Evolutionary conservation across 2,329 filamentous ascomycete genomes (phyloP).

Genomic region (Drechslera avenae): DNA sequence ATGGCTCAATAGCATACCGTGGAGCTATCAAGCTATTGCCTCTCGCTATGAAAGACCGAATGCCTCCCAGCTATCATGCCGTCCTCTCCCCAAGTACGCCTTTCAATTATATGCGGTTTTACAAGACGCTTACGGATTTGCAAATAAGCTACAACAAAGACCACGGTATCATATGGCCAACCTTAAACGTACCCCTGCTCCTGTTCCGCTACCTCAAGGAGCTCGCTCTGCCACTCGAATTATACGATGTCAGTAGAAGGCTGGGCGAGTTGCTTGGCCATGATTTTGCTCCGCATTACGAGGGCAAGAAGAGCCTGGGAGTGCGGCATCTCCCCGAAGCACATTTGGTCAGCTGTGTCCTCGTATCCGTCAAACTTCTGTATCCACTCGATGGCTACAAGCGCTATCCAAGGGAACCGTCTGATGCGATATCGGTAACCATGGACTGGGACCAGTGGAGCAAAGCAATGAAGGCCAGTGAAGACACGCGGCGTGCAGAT

Average conservation of each 20-base stretch:
- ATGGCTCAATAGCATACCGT: conserved; percentile 73
- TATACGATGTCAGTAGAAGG: conserved; percentile 64
- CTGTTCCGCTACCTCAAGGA: conserved; percentile 72
- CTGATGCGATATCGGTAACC: conserved; percentile 63
- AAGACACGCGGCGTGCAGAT: conserved; percentile 35
- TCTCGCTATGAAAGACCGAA: conserved; percentile 66
- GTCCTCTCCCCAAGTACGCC: conserved; percentile 61
- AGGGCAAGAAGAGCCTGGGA: conserved; percentile 23
- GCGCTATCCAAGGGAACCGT: conserved; percentile 56
- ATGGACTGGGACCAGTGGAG: conserved; percentile 78
- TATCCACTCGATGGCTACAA: conserved; percentile 72
- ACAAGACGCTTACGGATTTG: conserved; percentile 66
- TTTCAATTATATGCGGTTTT: conserved; percentile 63
- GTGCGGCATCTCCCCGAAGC: conserved; percentile 66
- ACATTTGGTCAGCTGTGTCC: conserved; percentile 70
- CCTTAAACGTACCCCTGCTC: conserved; percentile 71
- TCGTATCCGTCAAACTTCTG: conserved; percentile 78
- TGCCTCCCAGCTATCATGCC: conserved; percentile 66
- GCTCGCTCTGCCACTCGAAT: conserved; percentile 75
- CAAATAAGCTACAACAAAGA: conserved; percentile 68
- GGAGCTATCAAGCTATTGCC: conserved; percentile 65
- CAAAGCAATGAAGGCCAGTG: conserved; percentile 17
- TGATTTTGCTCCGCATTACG: conserved; percentile 63
- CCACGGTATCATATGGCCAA: conserved; percentile 73
- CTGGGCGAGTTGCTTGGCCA: conserved; percentile 60